Evolutionary conservation across 345 rosid species (phyloP).

Genomic region (Linum lewisii): DNA sequence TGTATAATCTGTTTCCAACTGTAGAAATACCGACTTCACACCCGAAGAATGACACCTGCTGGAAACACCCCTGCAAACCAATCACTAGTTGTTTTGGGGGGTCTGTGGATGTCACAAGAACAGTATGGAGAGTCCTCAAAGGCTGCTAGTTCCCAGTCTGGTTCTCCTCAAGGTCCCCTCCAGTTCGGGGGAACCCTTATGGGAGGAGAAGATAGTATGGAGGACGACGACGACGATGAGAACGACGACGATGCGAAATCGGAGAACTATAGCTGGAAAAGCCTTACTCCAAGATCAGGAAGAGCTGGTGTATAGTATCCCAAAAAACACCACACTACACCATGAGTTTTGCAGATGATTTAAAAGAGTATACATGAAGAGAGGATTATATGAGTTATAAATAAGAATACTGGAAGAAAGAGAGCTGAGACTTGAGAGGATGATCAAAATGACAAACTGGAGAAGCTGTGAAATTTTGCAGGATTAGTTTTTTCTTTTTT

Average conservation of each 20-base stretch:
- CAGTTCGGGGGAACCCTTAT: conserved; percentile 45
- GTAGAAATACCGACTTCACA: conserved; percentile 81
- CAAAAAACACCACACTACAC: too few relatives aligned
- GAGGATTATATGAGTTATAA: neutral
- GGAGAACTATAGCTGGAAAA: conserved; percentile 58
- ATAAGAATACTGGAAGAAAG: neutral
- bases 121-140: conserved; percentile 43
- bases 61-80: conserved; percentile 35
- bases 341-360: conserved; percentile 14
- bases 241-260: conserved; percentile 75
- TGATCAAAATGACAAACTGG: neutral
- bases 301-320: conserved; percentile 19
- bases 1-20: conserved; percentile 12
- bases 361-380: neutral
- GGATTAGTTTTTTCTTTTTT: neutral
- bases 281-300: conserved; percentile 28
- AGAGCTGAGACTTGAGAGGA: neutral
- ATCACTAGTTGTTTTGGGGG: conserved; percentile 43
- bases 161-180: conserved; percentile 81
- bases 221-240: conserved; percentile 46
- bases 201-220: conserved; percentile 56
- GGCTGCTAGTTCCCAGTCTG: conserved; percentile 45
- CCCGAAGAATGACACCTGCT: conserved; percentile 33
- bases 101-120: conserved; percentile 50
- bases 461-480: neutral